These are phyloP conservation scores for Colletotrichum cordylinicola DNA, from an alignment of 2,329 filamentous ascomycete genomes.

Conservation along the genomic window DNA sequence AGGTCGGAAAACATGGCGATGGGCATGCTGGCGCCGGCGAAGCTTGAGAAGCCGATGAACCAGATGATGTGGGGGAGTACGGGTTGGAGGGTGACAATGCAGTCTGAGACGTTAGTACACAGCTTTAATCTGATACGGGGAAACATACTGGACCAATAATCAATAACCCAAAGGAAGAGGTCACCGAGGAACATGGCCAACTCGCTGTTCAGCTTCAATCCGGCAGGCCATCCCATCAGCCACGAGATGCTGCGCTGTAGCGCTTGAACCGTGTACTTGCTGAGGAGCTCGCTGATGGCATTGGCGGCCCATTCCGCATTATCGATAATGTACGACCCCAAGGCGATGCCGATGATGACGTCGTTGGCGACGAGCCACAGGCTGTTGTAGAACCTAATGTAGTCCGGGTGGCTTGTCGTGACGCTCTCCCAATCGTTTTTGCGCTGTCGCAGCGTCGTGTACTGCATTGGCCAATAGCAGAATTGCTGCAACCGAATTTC, in stretches of 20 bases:
- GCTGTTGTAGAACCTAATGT: constrained; percentile 99
- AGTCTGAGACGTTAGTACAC: constrained; percentile 55
- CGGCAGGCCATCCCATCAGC: constrained; percentile 95
- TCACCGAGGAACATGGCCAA: constrained; percentile 93
- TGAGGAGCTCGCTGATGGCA: constrained; percentile 78
- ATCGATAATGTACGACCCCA: constrained; percentile 97
- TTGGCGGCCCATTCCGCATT: constrained; percentile 85
- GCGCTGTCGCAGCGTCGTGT: constrained; percentile 85
- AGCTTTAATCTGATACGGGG: neutral
- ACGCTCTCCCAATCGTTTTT: constrained; percentile 96
- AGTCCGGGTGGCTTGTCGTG: constrained; percentile 93
- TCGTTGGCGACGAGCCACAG: constrained; percentile 98
- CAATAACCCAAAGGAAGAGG: constrained; percentile 97
- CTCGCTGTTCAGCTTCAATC: constrained; percentile 93
- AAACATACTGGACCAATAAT: constrained; percentile 87
- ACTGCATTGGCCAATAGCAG: constrained; percentile 98
- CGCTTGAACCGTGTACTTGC: constrained; percentile 85
- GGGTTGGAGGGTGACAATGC: constrained; percentile 78
- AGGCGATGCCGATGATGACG: constrained; percentile 95
- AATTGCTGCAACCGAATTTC: constrained; percentile 98
- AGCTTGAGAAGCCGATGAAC: constrained; percentile 92
- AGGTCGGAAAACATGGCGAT: constrained; percentile 96
- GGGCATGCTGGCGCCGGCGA: constrained; percentile 95
- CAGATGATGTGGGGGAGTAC: constrained; percentile 86
- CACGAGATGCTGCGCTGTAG: constrained; percentile 89